phyloP scores from a whole-genome alignment of 1,139 yeast species.

The Geotrichum restrictum region DNA sequence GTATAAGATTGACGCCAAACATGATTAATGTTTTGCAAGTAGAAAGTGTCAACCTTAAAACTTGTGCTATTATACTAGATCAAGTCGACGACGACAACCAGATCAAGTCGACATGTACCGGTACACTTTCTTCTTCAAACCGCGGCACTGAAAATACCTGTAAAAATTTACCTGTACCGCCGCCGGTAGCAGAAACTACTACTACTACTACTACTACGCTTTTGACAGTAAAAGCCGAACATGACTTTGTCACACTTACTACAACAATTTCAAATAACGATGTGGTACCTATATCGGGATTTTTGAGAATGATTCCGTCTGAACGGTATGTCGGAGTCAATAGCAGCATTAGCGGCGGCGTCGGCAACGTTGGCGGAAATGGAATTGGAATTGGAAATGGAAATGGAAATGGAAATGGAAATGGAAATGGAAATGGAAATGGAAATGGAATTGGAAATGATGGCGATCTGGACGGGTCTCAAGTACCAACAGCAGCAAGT shows the following conservation, averaged over 20 bases:
- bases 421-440: too few species aligned
- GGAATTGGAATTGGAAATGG: too few species aligned
- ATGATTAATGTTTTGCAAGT: constrained; percentile 46
- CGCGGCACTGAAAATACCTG: neutral
- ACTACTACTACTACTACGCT: too few species aligned
- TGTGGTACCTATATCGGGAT: constrained; percentile 45
- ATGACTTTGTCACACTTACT: constrained; percentile 49
- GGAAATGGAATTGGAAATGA: too few species aligned
- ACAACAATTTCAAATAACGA: constrained; percentile 50
- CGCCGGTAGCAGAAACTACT: too few species aligned
- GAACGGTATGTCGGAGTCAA: constrained; percentile 31
- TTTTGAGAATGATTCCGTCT: constrained; percentile 63
- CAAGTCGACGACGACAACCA: constrained; percentile 28
- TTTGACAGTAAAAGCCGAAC: constrained; percentile 27
- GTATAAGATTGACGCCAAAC: constrained; percentile 53
- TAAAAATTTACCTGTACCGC: neutral
- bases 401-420: too few species aligned
- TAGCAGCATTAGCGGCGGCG: neutral
- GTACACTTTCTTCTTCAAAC: constrained; percentile 5
- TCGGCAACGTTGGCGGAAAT: neutral
- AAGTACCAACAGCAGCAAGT: too few species aligned
- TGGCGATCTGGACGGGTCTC: too few species aligned
- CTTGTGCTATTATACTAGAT: constrained; percentile 20
- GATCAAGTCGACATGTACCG: constrained; percentile 13
- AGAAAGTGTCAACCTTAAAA: constrained; percentile 45